Evolutionary conservation across 371 early-diverging fungal genomes (phyloP).

Genomic region (Apophysomyces ossiformis): DNA sequence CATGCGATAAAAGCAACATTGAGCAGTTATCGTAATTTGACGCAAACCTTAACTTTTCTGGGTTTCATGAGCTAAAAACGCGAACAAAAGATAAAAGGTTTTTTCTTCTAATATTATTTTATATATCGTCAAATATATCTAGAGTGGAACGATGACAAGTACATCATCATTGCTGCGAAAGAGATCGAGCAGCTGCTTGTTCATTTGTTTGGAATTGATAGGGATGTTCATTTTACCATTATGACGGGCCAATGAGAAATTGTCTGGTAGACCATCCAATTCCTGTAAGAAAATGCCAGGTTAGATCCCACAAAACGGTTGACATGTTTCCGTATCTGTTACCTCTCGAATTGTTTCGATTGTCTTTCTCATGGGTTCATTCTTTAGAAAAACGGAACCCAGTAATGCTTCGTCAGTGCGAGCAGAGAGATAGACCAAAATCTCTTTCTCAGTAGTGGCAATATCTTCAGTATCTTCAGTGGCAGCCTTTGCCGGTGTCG

Average conservation of each 20-base stretch:
- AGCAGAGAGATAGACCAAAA: slow-evolving; percentile 47
- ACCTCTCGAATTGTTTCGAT: slow-evolving; percentile 53
- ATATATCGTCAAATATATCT: neutral
- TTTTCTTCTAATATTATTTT: neutral
- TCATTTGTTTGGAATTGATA: slow-evolving; percentile 66
- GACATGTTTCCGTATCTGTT: slow-evolving; percentile 9
- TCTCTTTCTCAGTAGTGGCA: slow-evolving; percentile 44
- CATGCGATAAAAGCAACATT: slow-evolving; percentile 1
- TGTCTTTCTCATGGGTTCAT: slow-evolving; percentile 53
- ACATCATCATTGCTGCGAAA: slow-evolving; percentile 62
- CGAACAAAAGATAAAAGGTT: neutral
- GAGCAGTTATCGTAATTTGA: neutral
- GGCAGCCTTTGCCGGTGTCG: neutral
- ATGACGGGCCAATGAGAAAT: slow-evolving; percentile 57
- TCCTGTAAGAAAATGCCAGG: slow-evolving; percentile 36
- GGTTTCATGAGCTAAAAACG: neutral
- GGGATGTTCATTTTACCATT: slow-evolving; percentile 70
- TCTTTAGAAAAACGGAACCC: slow-evolving; percentile 59
- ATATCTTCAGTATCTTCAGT: neutral
- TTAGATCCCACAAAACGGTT: neutral
- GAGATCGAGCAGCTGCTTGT: slow-evolving; percentile 50
- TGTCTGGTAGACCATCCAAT: slow-evolving; percentile 61
- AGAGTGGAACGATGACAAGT: slow-evolving; percentile 43
- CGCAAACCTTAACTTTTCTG: neutral
- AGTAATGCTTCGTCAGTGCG: slow-evolving; percentile 51